Evolutionary conservation across 305 asterid genomes (phyloP).

Genomic region (Solanum hybrid): DNA sequence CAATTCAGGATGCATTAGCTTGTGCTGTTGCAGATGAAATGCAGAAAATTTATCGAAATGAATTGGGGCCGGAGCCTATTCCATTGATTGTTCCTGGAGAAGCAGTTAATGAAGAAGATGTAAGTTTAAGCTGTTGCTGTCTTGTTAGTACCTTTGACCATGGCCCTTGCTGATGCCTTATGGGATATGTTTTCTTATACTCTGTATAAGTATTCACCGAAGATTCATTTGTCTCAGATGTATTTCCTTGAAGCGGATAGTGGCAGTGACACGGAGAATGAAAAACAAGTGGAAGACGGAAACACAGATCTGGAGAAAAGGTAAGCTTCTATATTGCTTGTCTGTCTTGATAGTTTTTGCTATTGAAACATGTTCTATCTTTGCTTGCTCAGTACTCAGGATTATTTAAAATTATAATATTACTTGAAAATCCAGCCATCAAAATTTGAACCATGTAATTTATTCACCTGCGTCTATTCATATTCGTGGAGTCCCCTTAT

Average conservation of each 20-base stretch:
- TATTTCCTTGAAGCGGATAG: slow-evolving; percentile 77
- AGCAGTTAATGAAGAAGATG: slow-evolving; percentile 68
- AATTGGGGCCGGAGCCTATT: slow-evolving; percentile 81
- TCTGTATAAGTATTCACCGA: background rate
- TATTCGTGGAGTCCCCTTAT: background rate
- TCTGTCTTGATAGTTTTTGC: background rate
- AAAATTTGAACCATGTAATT: background rate
- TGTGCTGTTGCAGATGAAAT: slow-evolving; percentile 94
- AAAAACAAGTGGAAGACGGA: slow-evolving; percentile 27
- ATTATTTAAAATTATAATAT: background rate
- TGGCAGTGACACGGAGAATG: slow-evolving; percentile 49
- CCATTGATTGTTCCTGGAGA: slow-evolving; percentile 72
- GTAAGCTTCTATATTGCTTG: slow-evolving; percentile 19
- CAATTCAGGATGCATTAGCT: slow-evolving; percentile 80
- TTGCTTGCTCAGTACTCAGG: background rate
- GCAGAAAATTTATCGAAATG: slow-evolving; percentile 70
- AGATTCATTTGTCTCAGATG: slow-evolving; percentile 33
- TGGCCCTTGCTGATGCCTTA: background rate
- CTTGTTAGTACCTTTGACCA: slow-evolving; percentile 2
- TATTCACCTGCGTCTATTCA: background rate
- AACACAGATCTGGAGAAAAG: slow-evolving; percentile 57
- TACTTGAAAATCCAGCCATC: background rate
- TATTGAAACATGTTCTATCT: background rate
- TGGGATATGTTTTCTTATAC: background rate
- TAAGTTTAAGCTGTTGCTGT: slow-evolving; percentile 18